Base-by-base conservation (phyloP, 2,329 filamentous ascomycete genomes). In the Penicillium freii region DNA sequence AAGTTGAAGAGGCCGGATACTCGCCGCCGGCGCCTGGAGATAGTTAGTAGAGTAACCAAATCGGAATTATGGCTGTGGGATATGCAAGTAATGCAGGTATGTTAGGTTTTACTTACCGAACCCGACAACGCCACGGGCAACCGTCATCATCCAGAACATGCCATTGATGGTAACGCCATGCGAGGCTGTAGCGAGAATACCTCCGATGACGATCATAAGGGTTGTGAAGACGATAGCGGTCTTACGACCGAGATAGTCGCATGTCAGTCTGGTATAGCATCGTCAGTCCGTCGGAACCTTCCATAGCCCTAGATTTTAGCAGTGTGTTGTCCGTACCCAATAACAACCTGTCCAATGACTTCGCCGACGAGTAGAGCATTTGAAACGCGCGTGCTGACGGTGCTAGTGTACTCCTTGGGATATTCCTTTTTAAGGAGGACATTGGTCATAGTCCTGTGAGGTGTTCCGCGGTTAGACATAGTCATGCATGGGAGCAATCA, bases 141-240 rank as follows among this genome's bases (percentile, higher is more conserved):
- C 68, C 0, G 77, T 80, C 72, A 82, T 71, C 75, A 82, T 82
- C 79, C 80, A 82, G 54, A 81, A 79, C 78, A 83, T 82, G 56
- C 77, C 78, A 19, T 77, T 58, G 33, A 78, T 74, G 2, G 79
- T 81, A 5, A 69, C 62, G 10, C 80, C 80, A 54, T 78, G 68
- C 0, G 77, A 71, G 4, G 78, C 80, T 0, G 76, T 78, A 1
- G 78, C 78, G 19, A 82, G 59, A 27, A 80, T 74, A 2, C 77
- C 73, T 5, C 79, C 78, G 40, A 81, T 53, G 8, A 80, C 75
- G n/a, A 81, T 73, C 68, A 80, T 75, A 1, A 72, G 39, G 0
- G 79, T 81, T 0, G 79, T 79, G 15, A 75, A 67, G 31, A 81
- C 64, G 42, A 81, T 80, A 25, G 77, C 80, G 13, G 69, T 71